Evolutionary conservation across 495 filamentous ascomycete species (phyloP), one percentile per base, ranked within the genome.

Genomic region (Penicillium simplicissimum): DNA sequence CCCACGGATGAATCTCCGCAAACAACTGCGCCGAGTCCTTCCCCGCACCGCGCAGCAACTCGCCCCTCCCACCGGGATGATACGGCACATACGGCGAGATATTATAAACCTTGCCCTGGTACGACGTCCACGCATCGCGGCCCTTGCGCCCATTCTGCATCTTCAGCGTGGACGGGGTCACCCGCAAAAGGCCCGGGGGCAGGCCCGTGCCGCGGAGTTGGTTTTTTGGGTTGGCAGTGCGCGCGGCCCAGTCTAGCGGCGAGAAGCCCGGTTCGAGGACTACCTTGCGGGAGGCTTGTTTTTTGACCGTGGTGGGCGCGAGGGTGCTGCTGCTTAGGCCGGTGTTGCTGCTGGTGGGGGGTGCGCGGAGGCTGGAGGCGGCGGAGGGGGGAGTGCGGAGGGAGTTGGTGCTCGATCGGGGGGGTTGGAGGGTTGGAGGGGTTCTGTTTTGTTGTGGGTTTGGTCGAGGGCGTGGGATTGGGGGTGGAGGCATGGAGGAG

Each of bases 1-100:
- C 94, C 95, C 96, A 98, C 17, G 94, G 92, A 80, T 98, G 95
- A 23, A 93, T 84, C 78, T 97, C 92, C 62, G 88, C 86, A 73
- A 98, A 98, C 68, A 98, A 66, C 77, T 86, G 87, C 37, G 87
- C 91, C 14, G 76, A 80, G 51, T 84, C 81, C 71, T 77, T 82
- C 17, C 91, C 95, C 2, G 93, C 94, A 15, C 82, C 88, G 23
- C 89, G 82, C 73, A 96, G 79, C 66, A 98, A 68, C 78, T 98
- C 92, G 4, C 86, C 88, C 76, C 89, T 91, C 4, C 95, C 95
- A 36, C 95, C 95, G 0, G 95, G 95, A 68, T 98, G 95, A 70
- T 92, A 98, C 1, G 89, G 86, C 40, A 92, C 59, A 71, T 98
- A 98, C 1, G 93, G 92, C 2, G 86, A 88, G 57, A 98, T 86